Evolutionary conservation across 164 flowering plant genomes (phyloP).

Genomic region (Vitis rotundifolia): DNA sequence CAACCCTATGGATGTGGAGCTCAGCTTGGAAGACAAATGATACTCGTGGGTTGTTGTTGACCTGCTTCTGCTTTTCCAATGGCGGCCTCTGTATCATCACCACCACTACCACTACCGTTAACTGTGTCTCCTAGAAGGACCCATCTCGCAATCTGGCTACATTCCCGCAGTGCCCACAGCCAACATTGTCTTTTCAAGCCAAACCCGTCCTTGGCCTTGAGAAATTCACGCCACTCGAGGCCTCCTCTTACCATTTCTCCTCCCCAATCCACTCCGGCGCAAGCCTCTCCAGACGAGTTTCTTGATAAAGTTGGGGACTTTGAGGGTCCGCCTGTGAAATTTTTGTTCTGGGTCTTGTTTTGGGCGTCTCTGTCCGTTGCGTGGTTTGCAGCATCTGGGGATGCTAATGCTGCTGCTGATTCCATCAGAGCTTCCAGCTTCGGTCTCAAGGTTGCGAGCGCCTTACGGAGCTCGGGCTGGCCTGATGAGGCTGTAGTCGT

Average conservation of each 20-base stretch:
- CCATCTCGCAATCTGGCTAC: conserved; percentile 13
- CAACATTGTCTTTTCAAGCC: conserved; percentile 6
- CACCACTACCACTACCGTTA: conserved; percentile 9
- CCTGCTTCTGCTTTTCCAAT: conserved; percentile 6
- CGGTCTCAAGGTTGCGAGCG: conserved; percentile 68
- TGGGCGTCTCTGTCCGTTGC: conserved; percentile 74
- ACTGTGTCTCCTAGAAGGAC: conserved; percentile 12
- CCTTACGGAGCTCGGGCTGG: conserved; percentile 72
- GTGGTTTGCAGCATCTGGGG: conserved; percentile 48
- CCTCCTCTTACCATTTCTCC: neutral
- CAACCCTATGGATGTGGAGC: no score
- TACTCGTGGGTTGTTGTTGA: neutral
- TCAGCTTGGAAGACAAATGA: no score
- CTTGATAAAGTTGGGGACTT: conserved; percentile 15
- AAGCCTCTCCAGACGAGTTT: conserved; percentile 32
- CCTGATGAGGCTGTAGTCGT: conserved; percentile 87
- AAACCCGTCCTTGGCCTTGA: conserved; percentile 5
- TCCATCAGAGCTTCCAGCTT: conserved; percentile 77
- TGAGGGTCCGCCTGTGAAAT: conserved; percentile 34
- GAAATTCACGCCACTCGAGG: neutral
- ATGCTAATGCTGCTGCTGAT: conserved; percentile 61
- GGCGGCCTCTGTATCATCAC: conserved; percentile 27
- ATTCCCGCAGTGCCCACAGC: neutral
- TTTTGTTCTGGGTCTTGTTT: conserved; percentile 57
- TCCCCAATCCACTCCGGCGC: conserved; percentile 5